Base-by-base conservation (phyloP, 495 filamentous ascomycete species). In the Aspergillus leporis region DNA sequence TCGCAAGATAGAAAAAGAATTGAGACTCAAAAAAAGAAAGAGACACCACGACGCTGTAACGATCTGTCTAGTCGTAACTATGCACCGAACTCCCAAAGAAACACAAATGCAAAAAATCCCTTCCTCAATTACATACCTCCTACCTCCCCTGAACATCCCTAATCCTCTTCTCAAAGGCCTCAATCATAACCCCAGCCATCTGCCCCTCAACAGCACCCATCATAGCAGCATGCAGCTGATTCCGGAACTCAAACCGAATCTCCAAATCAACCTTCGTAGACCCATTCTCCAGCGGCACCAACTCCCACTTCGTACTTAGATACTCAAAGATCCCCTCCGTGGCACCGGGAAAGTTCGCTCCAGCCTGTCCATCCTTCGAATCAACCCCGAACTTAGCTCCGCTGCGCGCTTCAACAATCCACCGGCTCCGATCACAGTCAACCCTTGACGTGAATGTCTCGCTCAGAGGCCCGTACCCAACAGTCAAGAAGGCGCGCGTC, bases 81-180 rank as follows among this genome's bases (percentile, higher is more conserved):
- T 23, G 21, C 43, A 22, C 43, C 43, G 10, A 47, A 47, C 21
- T 22, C 30, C 49, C 5, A 32, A 28, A 31, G 5, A n/a, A 53
- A 34, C 8, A 22, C 10, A 52, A 52, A 52, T n/a, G 38, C 38
- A 41, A 41, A 38, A 3, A 7, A 12, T 14, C 16, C 5, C 38
- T 16, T n/a, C 9, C 38, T 6, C 16, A 31, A 54, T 3, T 41
- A 34, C 23, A 23, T 38, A 19, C 34, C 10, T 30, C 36, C n/a
- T 30, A 58, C 32, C 12, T 31, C 19, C 57, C 57, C 53, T 83
- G 81, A 62, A 88, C 71, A 63, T 81, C 77, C 74, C 78, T 76
- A 41, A 90, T 90, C 68, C 90, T 79, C 77, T 81, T 82, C 79
- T 96, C 92, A 81, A 98, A 98, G 30, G 94, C 94, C 75, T 89